Evolutionary conservation across 257 asterid species (phyloP).

Genomic region (Plantago major): DNA sequence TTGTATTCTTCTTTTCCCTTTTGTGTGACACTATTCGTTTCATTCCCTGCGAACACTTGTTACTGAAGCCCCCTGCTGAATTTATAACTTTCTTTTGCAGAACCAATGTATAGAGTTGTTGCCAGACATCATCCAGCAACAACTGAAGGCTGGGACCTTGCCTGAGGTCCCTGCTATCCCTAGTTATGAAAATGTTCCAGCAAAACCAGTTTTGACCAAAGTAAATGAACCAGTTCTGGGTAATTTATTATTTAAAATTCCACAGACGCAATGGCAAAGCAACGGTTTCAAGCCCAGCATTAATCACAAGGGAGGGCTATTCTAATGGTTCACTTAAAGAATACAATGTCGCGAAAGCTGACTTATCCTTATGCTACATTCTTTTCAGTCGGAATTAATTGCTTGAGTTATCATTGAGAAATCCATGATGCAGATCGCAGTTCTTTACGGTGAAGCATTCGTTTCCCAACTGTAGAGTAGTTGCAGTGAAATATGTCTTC

Average conservation of each 20-base stretch:
- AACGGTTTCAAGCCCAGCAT: conserved; percentile 23
- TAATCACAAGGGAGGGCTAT: neutral
- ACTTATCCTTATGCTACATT: no score
- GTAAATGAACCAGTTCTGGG: conserved; percentile 56
- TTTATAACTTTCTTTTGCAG: conserved; percentile 33
- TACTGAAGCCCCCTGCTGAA: neutral
- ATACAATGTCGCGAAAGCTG: neutral
- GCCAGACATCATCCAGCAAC: conserved; percentile 67
- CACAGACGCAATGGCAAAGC: conserved; percentile 25
- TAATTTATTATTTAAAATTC: conserved; percentile 41
- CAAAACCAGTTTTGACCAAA: conserved; percentile 29
- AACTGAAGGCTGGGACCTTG: conserved; percentile 56
- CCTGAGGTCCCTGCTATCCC: conserved; percentile 36
- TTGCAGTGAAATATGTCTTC: no score
- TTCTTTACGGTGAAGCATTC: no score
- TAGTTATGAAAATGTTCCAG: conserved; percentile 25
- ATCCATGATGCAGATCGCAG: no score
- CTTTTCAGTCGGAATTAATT: neutral
- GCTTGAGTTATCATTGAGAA: neutral
- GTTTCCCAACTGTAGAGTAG: no score
- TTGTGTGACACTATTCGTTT: neutral
- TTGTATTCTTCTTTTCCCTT: no score
- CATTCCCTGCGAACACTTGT: neutral
- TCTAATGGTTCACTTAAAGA: neutral
- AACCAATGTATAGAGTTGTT: conserved; percentile 68